phyloP scores from a whole-genome alignment of 306 rosid genomes.

The Acacia crassicarpa region DNA sequence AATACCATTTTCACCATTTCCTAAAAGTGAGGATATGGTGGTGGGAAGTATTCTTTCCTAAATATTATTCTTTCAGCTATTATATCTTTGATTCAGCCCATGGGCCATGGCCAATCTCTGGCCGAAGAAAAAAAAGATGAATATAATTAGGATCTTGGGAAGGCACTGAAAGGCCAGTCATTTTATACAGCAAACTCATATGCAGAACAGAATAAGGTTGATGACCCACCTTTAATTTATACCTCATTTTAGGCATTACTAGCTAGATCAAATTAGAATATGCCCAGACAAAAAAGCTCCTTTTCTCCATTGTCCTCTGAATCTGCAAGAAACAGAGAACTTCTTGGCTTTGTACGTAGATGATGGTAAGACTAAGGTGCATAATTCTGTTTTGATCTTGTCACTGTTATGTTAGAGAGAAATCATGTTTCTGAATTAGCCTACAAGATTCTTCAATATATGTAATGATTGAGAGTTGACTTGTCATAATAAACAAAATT shows the following conservation, averaged over 20 bases:
- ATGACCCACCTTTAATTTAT: too few relatives aligned
- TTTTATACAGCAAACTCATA: not conserved
- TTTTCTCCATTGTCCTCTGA: constrained; percentile 83
- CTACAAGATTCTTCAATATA: not conserved
- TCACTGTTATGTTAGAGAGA: not conserved
- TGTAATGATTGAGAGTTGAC: not conserved
- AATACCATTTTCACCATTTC: too few relatives aligned
- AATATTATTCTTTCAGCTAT: too few relatives aligned
- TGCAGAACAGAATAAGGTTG: not conserved
- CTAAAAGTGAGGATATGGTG: too few relatives aligned
- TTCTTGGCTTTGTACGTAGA: not conserved
- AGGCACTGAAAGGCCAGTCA: not conserved
- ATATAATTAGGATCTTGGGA: not conserved
- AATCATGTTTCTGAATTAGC: not conserved
- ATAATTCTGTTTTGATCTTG: not conserved
- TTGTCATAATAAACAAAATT: not conserved
- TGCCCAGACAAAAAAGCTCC: constrained; percentile 35
- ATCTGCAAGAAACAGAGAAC: constrained; percentile 48
- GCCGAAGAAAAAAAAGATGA: not conserved
- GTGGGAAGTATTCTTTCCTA: too few relatives aligned
- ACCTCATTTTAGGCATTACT: not conserved
- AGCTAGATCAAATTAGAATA: constrained; percentile 20
- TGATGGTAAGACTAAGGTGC: constrained; percentile 23
- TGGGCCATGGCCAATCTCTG: not conserved
- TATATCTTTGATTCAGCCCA: not conserved